These are phyloP conservation scores for Aplosporella prunicola DNA, from an alignment of 2,329 filamentous ascomycete species.

Conservation along the genomic window DNA sequence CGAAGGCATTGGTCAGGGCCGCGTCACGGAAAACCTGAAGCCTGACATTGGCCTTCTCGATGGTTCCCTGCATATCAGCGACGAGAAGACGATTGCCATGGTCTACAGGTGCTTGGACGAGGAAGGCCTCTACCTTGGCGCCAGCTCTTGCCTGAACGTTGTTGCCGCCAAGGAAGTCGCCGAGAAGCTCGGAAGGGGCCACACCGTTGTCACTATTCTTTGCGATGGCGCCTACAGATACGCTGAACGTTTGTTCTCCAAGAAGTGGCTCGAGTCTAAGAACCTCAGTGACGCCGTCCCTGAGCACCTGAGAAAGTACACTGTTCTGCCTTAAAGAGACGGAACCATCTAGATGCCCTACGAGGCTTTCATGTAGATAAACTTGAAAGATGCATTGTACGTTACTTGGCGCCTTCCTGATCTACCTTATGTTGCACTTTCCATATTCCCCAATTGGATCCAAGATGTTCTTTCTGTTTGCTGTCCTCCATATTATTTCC, in stretches of 20 bases:
- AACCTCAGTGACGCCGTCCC: conserved; percentile 73
- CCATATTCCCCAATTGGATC: no score
- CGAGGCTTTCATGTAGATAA: no score
- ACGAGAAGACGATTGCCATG: conserved; percentile 96
- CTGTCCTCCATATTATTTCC: no score
- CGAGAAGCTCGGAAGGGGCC: conserved; percentile 75
- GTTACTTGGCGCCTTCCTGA: no score
- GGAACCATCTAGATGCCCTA: no score
- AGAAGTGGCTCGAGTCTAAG: conserved; percentile 84
- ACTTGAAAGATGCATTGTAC: no score
- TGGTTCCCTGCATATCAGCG: conserved; percentile 71
- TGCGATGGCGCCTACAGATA: conserved; percentile 98
- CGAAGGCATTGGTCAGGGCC: conserved; percentile 93
- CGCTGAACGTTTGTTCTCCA: conserved; percentile 84
- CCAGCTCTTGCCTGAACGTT: conserved; percentile 88
- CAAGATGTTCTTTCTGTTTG: no score
- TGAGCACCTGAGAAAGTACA: conserved; percentile 80
- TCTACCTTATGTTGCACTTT: no score
- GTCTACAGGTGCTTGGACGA: conserved; percentile 93
- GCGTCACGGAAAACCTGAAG: conserved; percentile 87
- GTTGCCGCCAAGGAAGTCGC: conserved; percentile 92
- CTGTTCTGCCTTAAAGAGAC: conserved; percentile 59
- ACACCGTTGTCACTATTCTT: conserved; percentile 87
- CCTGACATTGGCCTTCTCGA: conserved; percentile 79
- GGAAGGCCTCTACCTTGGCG: conserved; percentile 89